phyloP scores from a whole-genome alignment of 2,329 filamentous ascomycete species.

The Magnaporthales sp. region DNA sequence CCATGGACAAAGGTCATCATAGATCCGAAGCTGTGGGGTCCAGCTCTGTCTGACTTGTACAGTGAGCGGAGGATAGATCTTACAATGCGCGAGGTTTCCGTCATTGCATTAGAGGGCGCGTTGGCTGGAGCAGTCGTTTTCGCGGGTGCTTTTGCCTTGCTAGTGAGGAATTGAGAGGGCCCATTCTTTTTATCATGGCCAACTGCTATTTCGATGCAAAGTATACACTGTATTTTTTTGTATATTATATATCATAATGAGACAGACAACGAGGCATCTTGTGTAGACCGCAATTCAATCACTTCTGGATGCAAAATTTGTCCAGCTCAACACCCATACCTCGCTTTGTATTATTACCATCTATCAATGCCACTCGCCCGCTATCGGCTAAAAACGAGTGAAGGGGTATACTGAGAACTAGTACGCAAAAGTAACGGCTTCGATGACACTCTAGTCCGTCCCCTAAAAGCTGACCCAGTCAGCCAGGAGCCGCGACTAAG shows the following conservation, averaged over 20 bases:
- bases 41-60: conserved; percentile 46
- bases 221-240: background rate
- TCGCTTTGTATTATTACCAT: conserved; percentile 1
- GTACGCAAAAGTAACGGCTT: background rate
- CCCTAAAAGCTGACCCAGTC: background rate
- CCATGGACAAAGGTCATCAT: conserved; percentile 34
- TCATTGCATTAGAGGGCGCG: conserved; percentile 60
- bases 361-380: conserved; percentile 1
- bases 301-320: background rate
- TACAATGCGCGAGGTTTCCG: conserved; percentile 60
- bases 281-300: background rate
- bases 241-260: background rate
- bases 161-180: conserved; percentile 26
- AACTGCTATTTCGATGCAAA: background rate
- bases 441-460: background rate
- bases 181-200: background rate
- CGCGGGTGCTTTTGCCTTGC: conserved; percentile 41
- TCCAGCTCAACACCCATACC: background rate
- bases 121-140: conserved; percentile 56
- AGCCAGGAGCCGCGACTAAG: background rate
- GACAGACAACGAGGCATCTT: background rate
- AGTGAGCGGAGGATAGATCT: conserved; percentile 57
- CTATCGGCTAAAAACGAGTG: background rate
- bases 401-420: conserved; percentile 1
- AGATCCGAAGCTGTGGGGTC: conserved; percentile 37